These are phyloP conservation scores for Stereocaulon alpinum DNA, from an alignment of 495 filamentous ascomycete genomes.

Conservation along the genomic window DNA sequence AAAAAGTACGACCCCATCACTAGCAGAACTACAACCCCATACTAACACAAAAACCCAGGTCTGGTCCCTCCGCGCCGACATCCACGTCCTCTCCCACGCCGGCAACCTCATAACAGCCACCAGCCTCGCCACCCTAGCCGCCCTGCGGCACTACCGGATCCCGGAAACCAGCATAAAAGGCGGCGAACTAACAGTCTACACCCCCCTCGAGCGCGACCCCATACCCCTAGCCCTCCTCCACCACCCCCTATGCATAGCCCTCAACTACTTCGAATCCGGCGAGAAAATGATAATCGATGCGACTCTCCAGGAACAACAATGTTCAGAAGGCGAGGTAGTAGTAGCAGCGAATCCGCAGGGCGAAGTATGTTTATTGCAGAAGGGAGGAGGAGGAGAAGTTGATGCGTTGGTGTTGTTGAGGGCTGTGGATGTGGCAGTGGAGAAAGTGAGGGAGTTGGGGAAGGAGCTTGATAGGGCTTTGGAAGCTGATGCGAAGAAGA, in stretches of 20 bases:
- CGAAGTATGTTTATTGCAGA: conserved; percentile 84
- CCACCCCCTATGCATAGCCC: conserved; percentile 76
- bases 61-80: conserved; percentile 78
- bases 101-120: conserved; percentile 77
- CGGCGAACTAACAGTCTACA: conserved; percentile 71
- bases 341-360: conserved; percentile 81
- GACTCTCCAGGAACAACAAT: conserved; percentile 72
- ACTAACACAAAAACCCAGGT: not conserved
- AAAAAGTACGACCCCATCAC: conserved; percentile 45
- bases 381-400: conserved; percentile 70
- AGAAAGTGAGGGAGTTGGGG: conserved; percentile 72
- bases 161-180: conserved; percentile 79
- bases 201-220: conserved; percentile 73
- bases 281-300: conserved; percentile 61
- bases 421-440: conserved; percentile 56
- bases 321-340: conserved; percentile 72
- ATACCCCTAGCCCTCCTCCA: conserved; percentile 84
- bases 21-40: not conserved
- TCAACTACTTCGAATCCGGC: conserved; percentile 57
- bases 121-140: conserved; percentile 78
- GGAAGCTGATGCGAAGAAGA: conserved; percentile 62
- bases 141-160: conserved; percentile 78
- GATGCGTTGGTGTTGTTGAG: conserved; percentile 65
- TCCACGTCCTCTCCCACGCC: conserved; percentile 83
- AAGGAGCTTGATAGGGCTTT: conserved; percentile 57